These are phyloP conservation scores for Fusarium sp. DNA, from an alignment of 2,329 filamentous ascomycete genomes.

Conservation along the genomic window DNA sequence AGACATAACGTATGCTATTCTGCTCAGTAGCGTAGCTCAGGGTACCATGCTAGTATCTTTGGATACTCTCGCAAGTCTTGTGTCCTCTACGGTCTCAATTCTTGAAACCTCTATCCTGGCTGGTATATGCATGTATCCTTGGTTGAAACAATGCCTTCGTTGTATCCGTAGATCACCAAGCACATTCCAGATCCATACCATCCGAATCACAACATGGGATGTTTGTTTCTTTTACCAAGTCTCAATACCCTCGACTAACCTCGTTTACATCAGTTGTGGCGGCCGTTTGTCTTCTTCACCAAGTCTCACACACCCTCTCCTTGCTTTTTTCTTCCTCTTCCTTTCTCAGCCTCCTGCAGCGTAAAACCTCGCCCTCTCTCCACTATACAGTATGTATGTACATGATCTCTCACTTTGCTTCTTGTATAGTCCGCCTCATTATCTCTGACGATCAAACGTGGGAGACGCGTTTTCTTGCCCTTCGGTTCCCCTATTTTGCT, in stretches of 20 bases:
- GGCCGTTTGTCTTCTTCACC: constrained; percentile 30
- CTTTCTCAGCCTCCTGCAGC: too few species aligned
- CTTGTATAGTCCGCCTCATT: constrained; percentile 1
- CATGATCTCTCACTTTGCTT: constrained; percentile 5
- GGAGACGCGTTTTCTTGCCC: constrained; percentile 31
- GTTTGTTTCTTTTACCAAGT: neutral
- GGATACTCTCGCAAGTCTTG: too few species aligned
- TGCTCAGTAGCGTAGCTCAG: too few species aligned
- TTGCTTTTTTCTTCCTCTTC: constrained; percentile 21
- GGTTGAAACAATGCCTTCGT: neutral
- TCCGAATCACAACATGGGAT: neutral
- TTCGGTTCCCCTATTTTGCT: constrained; percentile 5
- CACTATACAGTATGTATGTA: neutral
- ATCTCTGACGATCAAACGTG: constrained; percentile 32
- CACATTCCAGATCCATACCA: neutral
- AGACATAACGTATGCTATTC: too few species aligned
- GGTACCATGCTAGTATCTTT: too few species aligned
- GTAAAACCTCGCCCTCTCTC: too few species aligned
- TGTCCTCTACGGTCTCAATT: too few species aligned
- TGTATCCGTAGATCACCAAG: neutral
- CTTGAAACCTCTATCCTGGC: too few species aligned
- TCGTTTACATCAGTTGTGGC: constrained; percentile 4
- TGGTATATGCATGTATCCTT: too few species aligned
- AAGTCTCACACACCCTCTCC: constrained; percentile 13
- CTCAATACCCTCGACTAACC: neutral